Evolutionary conservation across 306 rosid species (phyloP), one percentile per base, ranked within the genome.

Genomic region (Castanea sativa): DNA sequence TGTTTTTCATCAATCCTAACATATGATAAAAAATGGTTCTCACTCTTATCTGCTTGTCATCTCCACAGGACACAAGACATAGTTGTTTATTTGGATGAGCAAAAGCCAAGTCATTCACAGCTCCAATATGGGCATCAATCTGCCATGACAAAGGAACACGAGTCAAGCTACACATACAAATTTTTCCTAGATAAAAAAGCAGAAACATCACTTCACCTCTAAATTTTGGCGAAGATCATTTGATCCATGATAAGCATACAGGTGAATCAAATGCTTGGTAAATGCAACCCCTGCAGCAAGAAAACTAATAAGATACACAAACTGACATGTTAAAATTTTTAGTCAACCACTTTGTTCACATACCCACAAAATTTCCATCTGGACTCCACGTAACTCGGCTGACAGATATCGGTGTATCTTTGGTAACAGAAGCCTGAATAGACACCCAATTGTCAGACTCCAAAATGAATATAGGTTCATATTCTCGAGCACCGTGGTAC

Each of bases 61-160:
- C 98, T 35, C 98, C 98, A 76, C 98, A 92, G 52, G 98, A 86
- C 77, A 94, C 91, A 71, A 94, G 81, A 80, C 93, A 92, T 14
- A 84, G 93, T 80, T 92, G 92, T 70, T 89, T 90, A 77, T 92
- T 89, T 56, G 92, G 96, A 89, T 92, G 84, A 73, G 97, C 97
- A 88, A 94, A 94, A 60, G 94, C 96, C 88, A 94, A 84, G 88
- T 94, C 98, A 80, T 94, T 94, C 83, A 94, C 98, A 16, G 88
- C 79, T 73, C 98, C 98, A 76, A 45, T 71, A 75, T 94, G 97
- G 87, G 98, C 98, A 65, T 90, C 92, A 83, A 90, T 81, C 98
- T 94, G 83, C 77, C 81, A 74, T 70, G 52, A 63, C 30, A 82
- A 76, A 27, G 52, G 67, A 71, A 72, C 79, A 72, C 32, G 45